Evolutionary conservation across 495 filamentous ascomycete species (phyloP), one percentile per base, ranked within the genome.

Genomic region (Penicillium ucsense): DNA sequence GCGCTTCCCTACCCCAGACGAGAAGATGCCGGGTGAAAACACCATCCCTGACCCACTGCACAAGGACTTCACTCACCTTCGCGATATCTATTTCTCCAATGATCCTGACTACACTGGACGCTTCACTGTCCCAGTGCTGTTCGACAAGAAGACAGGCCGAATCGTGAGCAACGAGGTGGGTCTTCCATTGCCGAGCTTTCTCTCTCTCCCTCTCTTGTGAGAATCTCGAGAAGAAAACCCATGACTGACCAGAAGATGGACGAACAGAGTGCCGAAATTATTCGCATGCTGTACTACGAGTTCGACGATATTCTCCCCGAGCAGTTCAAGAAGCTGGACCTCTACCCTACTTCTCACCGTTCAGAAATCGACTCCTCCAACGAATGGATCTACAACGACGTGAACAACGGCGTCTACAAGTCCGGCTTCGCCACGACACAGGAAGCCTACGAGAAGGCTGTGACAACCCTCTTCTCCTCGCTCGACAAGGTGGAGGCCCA

Each of bases 371-470:
- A 95, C 50, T 71, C 74, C 38, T 67, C 82, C 46, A 92, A 92
- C 60, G 78, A 80, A 31, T 94, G 88, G 88, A 82, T 84, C 48
- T 92, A 92, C 66, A 75, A 86, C 55, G 78, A 84, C 49, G 73
- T 95, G 60, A 95, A 95, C 63, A 89, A 90, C 59, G 89, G 87
- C 35, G 86, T 94, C 32, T 94, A 94, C 71, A 85, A 83, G 61
- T 73, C 74, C 51, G 82, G 82, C 38, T 85, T 85, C 62, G 82
- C 82, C 35, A 84, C 80, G 4, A 83, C 80, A 1, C 83, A 94
- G 71, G 79, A 83, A 60, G 86, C 84, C 33, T 94, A 94, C 63
- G 82, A 85, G 48, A 73, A 74, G 31, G 76, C 78, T 45, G 80
- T 91, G 0, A 66, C 53, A 1, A 73, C 70, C 2, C 78, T 94